Percentiles rank a stretch among this genome's conserved stretches.
phyloP scores from a whole-genome alignment of 148 eudicot species.

The Camellia lanceoleosa region DNA sequence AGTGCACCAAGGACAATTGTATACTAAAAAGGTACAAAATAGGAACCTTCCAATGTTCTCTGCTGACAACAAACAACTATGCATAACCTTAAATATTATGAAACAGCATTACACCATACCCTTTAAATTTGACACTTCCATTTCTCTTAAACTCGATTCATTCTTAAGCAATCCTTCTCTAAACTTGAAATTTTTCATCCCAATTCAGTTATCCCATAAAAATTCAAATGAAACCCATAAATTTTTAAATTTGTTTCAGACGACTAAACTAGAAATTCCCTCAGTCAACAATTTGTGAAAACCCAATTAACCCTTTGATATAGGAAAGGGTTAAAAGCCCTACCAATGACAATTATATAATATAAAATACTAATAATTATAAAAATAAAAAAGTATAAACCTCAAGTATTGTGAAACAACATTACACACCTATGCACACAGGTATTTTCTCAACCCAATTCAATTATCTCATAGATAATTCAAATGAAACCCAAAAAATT shows the following conservation, averaged over 20 bases:
- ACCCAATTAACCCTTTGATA: no score
- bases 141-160: not conserved
- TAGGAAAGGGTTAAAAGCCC: no score
- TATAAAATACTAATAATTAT: no score
- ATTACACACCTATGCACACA: no score
- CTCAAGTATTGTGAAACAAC: no score
- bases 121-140: not conserved
- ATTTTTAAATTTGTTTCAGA: not conserved
- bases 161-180: not conserved
- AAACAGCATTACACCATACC: not conserved
- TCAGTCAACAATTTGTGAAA: not conserved
- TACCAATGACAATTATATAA: not conserved
- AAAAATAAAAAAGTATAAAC: no score
- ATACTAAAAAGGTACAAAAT: not conserved
- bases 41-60: not conserved
- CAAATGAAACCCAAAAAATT: no score
- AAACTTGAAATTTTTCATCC: not conserved
- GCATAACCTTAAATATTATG: not conserved
- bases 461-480: no score
- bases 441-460: no score
- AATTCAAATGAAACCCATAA: constrained; percentile 6
- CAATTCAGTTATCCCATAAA: not conserved
- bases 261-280: not conserved
- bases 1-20: not conserved
- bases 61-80: not conserved